Evolutionary conservation across 139 green algal species (phyloP), one percentile per base, ranked within the genome.

Genomic region (Chlorella vulgaris): DNA sequence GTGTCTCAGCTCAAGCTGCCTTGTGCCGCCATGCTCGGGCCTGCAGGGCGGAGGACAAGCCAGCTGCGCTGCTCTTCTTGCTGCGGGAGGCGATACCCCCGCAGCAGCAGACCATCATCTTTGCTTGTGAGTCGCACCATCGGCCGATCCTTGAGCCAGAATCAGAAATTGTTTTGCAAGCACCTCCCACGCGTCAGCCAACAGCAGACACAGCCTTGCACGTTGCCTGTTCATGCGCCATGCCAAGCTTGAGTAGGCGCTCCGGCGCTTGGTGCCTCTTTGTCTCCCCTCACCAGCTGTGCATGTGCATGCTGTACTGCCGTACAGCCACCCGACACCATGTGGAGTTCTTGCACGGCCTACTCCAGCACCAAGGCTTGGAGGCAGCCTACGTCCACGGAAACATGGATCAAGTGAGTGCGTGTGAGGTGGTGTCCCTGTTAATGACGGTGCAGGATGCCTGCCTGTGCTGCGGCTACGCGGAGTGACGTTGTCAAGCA

Each of bases 1-100:
- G n/a, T n/a, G n/a, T n/a, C n/a, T n/a, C n/a, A n/a, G n/a, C n/a
- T n/a, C n/a, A n/a, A n/a, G n/a, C n/a, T n/a, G n/a, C n/a, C n/a
- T n/a, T n/a, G n/a, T n/a, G n/a, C n/a, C n/a, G n/a, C n/a, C n/a
- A n/a, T n/a, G n/a, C n/a, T n/a, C n/a, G n/a, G n/a, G n/a, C n/a
- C n/a, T 89, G 80, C 83, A 88, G 95, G 71, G 58, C 87, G 33
- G 93, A 97, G n/a, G 97, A 99, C 78, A 98, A 98, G 89, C 35
- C 90, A 1, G 93, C 91, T 0, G 93, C 95, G 18, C 88, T 99
- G 86, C 83, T 99, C 66, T 93, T 94, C 88, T 83, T 99, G 69
- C 67, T 98, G 61, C 82, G 88, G 0, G 89, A 98, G 81, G 91
- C 95, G 26, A 77, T 99, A 22, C 74, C 88, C 0, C 39, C 85